Base-by-base conservation (phyloP, 1,284 basidiomycete genomes). In the Apiotrichum montevideense region DNA sequence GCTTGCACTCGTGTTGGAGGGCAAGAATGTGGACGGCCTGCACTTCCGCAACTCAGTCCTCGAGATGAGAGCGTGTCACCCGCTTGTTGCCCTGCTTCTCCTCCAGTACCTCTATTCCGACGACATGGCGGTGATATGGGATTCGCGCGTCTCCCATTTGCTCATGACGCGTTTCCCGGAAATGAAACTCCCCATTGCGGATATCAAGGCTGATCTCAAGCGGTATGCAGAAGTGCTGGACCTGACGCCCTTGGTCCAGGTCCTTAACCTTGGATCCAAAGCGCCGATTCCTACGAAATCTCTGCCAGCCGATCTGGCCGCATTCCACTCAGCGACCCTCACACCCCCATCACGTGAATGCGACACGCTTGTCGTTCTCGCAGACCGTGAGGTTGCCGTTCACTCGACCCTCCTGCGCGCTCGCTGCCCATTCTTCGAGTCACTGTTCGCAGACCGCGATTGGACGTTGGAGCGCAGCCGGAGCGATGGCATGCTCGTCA, bases 41-140 rank as follows among this genome's bases (percentile, higher is more conserved):
- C 32, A 46, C 60, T 0, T 37, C 43, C 0, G 35, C 21, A 21
- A 29, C 37, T 1, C 10, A 21, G n/a, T 4, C 7, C 35, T 55
- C 46, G 34, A 45, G 13, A 55, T 72, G 21, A 61, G 68, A 34
- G 69, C 59, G 7, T 66, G 64, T 35, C 69, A 73, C 51, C 73
- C 72, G 0, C 77, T 92, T 3, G 80, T 90, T 0, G 77, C 87
- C 4, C 80, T 97, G 8, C 81, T 97, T 32, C 78, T 98, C 6
- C 72, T 96, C 14, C 82, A 87, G 48, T 98, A 95, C 70, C 71
- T 98, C 10, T 98, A 98, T 77, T 84, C 88, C 2, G 94, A 98
- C 71, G 82, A 86, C 34, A 73, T 94, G 0, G 80, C 89, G 6
- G 84, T 90, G 0, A 71, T 95, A 6, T 96, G 92, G 90, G 93